Evolutionary conservation across 805 yeast genomes (phyloP).

Genomic region (Nakazawaea ernobii): DNA sequence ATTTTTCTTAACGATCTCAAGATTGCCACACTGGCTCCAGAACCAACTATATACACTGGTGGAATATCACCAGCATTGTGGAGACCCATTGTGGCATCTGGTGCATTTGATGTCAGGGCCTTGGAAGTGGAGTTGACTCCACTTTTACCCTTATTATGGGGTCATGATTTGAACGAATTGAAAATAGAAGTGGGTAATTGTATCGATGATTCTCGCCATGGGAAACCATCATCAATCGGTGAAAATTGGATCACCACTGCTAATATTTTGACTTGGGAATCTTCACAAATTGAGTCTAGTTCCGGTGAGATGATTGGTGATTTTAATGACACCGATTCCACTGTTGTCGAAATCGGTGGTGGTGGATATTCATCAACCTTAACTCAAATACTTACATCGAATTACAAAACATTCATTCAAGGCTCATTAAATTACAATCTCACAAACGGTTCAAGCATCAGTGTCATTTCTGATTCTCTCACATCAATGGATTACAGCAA

Average conservation of each 20-base stretch:
- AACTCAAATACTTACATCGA: slow-evolving; percentile 33
- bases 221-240: slow-evolving; percentile 30
- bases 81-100: slow-evolving; percentile 71
- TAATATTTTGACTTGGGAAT: slow-evolving; percentile 50
- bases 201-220: slow-evolving; percentile 29
- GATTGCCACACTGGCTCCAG: slow-evolving; percentile 60
- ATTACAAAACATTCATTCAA: slow-evolving; percentile 25
- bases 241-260: slow-evolving; percentile 60
- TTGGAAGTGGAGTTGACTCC: slow-evolving; percentile 67
- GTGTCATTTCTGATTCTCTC: slow-evolving; percentile 23
- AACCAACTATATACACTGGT: slow-evolving; percentile 74
- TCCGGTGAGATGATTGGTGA: slow-evolving; percentile 30
- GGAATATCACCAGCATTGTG: slow-evolving; percentile 77
- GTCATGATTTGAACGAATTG: slow-evolving; percentile 27
- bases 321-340: slow-evolving; percentile 25
- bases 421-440: slow-evolving; percentile 33
- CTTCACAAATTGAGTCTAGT: slow-evolving; percentile 29
- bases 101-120: slow-evolving; percentile 71
- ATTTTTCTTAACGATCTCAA: slow-evolving; percentile 54
- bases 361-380: slow-evolving; percentile 18
- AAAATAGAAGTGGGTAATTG: slow-evolving; percentile 52
- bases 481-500: slow-evolving; percentile 31
- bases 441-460: slow-evolving; percentile 29
- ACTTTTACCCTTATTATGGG: slow-evolving; percentile 65
- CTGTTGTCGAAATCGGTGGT: slow-evolving; percentile 31